phyloP scores from a whole-genome alignment of 164 flowering plant genomes.

The Liquidambar formosana region DNA sequence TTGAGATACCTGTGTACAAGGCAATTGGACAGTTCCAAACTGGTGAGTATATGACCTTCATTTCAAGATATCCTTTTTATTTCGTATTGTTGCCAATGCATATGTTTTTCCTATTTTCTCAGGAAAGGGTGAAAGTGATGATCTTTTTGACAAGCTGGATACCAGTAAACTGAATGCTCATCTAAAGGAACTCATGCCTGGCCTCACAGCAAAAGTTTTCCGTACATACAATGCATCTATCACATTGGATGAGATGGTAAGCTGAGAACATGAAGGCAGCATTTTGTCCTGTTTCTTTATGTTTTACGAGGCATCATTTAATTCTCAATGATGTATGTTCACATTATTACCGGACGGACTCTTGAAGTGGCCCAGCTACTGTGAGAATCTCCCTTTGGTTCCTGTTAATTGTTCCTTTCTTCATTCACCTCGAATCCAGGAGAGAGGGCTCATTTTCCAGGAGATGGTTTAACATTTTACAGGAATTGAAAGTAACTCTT shows the following conservation, averaged over 20 bases:
- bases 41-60: conserved; percentile 43
- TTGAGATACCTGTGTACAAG: conserved; percentile 80
- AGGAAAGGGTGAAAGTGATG: conserved; percentile 78
- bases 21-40: conserved; percentile 76
- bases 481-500: too few species aligned
- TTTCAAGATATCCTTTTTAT: not conserved
- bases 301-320: too few species aligned
- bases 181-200: conserved; percentile 97
- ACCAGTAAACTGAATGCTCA: conserved; percentile 95
- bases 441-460: too few species aligned
- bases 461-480: too few species aligned
- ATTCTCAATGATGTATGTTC: not conserved
- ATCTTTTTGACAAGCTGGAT: conserved; percentile 89
- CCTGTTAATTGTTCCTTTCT: too few species aligned
- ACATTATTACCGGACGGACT: not conserved
- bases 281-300: not conserved
- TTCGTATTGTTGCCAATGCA: not conserved
- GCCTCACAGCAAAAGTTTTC: conserved; percentile 98
- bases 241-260: conserved; percentile 96
- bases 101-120: conserved; percentile 9
- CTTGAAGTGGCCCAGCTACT: too few species aligned
- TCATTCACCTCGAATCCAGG: too few species aligned
- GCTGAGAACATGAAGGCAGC: not conserved
- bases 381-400: too few species aligned
- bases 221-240: conserved; percentile 98